Base-by-base conservation (phyloP, 2,329 filamentous ascomycete species). In the Ophiostoma montium region DNA sequence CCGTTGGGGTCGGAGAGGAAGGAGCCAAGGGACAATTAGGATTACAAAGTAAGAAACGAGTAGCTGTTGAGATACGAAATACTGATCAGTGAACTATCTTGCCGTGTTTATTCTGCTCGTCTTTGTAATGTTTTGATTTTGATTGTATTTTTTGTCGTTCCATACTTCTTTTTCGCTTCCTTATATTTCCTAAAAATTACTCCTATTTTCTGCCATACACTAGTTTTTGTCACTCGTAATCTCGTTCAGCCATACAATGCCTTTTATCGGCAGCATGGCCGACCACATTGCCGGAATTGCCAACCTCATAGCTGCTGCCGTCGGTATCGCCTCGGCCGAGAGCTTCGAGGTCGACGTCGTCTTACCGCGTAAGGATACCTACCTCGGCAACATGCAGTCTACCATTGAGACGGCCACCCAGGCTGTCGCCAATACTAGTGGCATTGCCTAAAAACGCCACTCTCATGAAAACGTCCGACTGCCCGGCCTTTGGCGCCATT, bases 291-390 rank as follows among this genome's bases (percentile, higher is more conserved):
- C 27, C 7, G 41, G 41, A 32, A n/a, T 49, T 10, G 46, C 48
- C 31, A 13, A 32, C 41, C 42, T 50, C 33, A 35, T 46, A 11
- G 30, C 23, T 15, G 46, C 35, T 12, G 48, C 21, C 9, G 30
- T n/a, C 19, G 13, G 23, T 27, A 8, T 8, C 23, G 23, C 23
- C 35, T 23, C 32, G 21, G 18, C 35, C n/a, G 19, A 16, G 23
- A 35, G 12, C 27, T 23, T 51, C 11, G 49, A 53, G 27, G 1
- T 52, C 31, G 52, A 53, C 35, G 23, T 52, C 23, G n/a, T 53
- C 44, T 53, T 48, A 35, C 52, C 52, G 39, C 52, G 50, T 47
- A 53, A 53, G 31, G 49, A 53, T 43, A 53, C 52, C n/a, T 53
- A 53, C 18, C 31, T 48, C n/a, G 35, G 23, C 16, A 39, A 39